Conservation (phyloP, 2,329 filamentous ascomycete genomes). For the Epichloe sylvatica region DNA sequence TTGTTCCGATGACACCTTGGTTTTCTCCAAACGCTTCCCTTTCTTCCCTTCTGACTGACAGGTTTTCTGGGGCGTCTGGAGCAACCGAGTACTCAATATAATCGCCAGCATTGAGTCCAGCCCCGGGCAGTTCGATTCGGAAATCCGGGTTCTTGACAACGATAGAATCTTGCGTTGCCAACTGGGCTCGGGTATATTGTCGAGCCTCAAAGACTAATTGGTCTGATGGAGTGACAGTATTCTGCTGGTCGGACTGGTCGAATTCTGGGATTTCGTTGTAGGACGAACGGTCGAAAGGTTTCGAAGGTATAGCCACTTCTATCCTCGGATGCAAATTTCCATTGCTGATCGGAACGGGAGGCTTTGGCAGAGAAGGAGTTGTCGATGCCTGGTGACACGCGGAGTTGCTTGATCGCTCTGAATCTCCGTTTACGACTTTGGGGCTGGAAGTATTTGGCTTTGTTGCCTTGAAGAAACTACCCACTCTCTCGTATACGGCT, state of each 20-base stretch:
- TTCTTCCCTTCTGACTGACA: conserved; percentile 42
- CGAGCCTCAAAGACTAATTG: conserved; percentile 5
- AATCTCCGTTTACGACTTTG: conserved; percentile 24
- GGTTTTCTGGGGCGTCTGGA: conserved; percentile 30
- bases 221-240: conserved; percentile 6
- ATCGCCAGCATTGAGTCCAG: conserved; percentile 37
- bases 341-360: background rate
- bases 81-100: conserved; percentile 34
- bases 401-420: conserved; percentile 10
- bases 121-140: conserved; percentile 32
- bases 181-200: conserved; percentile 6
- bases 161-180: background rate
- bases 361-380: background rate
- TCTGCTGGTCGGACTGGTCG: conserved; percentile 7
- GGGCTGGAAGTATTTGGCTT: conserved; percentile 18
- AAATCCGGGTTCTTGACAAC: conserved; percentile 18
- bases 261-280: conserved; percentile 21
- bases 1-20: conserved; percentile 44
- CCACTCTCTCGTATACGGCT: conserved; percentile 27
- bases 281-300: conserved; percentile 23
- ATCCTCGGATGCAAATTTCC: conserved; percentile 19
- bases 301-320: conserved; percentile 35
- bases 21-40: conserved; percentile 34
- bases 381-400: conserved; percentile 6
- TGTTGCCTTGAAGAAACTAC: conserved; percentile 25